Conservation (phyloP, 352 stramenopile genomes). For the Phytophthora pini region DNA sequence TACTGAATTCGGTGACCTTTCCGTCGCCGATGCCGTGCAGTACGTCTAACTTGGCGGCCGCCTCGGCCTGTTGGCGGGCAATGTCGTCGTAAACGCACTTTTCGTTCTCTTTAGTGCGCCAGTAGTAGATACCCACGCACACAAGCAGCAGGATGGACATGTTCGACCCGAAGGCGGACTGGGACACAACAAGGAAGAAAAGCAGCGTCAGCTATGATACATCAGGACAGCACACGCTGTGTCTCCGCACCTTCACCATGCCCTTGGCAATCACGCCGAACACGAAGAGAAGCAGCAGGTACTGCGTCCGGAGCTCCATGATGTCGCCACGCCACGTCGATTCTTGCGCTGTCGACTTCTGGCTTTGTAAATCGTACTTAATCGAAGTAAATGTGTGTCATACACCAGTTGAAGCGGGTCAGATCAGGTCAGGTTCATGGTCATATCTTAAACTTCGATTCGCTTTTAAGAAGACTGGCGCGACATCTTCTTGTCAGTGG, state of each 20-base stretch:
- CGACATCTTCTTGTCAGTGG: too few relatives aligned
- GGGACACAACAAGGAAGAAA: not conserved
- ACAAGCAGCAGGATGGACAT: conserved; percentile 71
- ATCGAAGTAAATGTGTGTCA: not conserved
- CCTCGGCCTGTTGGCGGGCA: conserved; percentile 59
- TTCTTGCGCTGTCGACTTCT: conserved; percentile 19
- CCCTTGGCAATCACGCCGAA: conserved; percentile 67
- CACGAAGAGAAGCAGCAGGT: conserved; percentile 78
- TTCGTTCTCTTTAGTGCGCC: conserved; percentile 58
- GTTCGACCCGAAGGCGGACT: conserved; percentile 72
- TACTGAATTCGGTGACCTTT: conserved; percentile 49
- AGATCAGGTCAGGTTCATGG: not conserved
- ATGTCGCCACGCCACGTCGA: conserved; percentile 21
- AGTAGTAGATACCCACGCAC: conserved; percentile 71
- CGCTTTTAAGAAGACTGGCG: too few relatives aligned
- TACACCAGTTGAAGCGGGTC: not conserved
- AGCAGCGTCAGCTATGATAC: not conserved
- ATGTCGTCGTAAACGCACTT: conserved; percentile 78
- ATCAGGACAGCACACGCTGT: not conserved
- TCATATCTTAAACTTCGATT: too few relatives aligned
- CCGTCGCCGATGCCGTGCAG: conserved; percentile 61
- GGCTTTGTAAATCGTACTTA: conserved; percentile 7
- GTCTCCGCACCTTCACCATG: conserved; percentile 61
- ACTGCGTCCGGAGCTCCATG: conserved; percentile 58
- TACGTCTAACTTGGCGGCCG: conserved; percentile 71